Evolutionary conservation across 768 basidiomycete species (phyloP).

Genomic region (Coprinopsis cinerea): DNA sequence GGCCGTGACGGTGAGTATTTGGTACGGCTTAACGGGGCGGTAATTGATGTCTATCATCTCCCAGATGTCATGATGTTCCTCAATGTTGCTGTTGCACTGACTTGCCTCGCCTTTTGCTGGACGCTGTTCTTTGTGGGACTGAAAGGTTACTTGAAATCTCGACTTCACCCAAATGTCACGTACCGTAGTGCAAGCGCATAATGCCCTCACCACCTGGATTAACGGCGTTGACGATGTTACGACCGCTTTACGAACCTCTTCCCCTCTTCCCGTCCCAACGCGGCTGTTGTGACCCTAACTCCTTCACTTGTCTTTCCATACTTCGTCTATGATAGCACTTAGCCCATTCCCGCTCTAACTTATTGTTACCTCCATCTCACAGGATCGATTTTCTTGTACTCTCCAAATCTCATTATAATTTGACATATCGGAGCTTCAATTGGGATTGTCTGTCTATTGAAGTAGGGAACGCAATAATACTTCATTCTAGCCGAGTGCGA

Average conservation of each 20-base stretch:
- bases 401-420: no score
- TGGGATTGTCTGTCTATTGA: background rate
- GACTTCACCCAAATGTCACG: conserved; percentile 23
- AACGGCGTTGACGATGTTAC: no score
- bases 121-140: conserved; percentile 65
- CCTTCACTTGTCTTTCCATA: no score
- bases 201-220: no score
- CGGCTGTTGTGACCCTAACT: no score
- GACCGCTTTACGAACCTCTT: background rate
- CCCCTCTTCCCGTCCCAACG: no score
- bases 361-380: no score
- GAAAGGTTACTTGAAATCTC: conserved; percentile 72
- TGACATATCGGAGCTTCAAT: background rate
- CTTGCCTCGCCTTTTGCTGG: conserved; percentile 86
- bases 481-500: conserved; percentile 10
- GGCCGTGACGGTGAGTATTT: conserved; percentile 69
- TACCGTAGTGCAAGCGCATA: conserved; percentile 24
- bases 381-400: no score
- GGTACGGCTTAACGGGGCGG: background rate
- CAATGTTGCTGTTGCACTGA: conserved; percentile 79
- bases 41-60: conserved; percentile 8
- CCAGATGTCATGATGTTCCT: conserved; percentile 87
- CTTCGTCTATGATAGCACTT: no score
- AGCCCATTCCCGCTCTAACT: no score
- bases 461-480: background rate